Base-by-base conservation (phyloP, 768 basidiomycete genomes). In the Piloderma croceum region DNA sequence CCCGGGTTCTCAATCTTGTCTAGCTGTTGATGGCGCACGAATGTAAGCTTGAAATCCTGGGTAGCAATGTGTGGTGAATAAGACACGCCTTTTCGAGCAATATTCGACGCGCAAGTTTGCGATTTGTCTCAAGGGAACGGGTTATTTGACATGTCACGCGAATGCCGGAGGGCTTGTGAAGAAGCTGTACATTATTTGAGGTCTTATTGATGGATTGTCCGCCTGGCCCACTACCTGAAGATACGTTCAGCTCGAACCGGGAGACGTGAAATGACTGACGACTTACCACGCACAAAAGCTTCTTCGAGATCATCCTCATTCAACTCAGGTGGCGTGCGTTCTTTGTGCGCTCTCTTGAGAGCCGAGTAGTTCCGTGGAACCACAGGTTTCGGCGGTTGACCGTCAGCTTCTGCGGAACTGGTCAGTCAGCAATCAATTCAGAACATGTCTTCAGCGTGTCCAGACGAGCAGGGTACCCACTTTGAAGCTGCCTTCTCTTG, bases 201-300 rank as follows among this genome's bases (percentile, higher is more conserved):
- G 89, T 90, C 68, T 96, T 97, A 70, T 97, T 94, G 58, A 94
- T 82, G 20, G 90, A 91, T 70, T 97, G 92, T n/a, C 92, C 92
- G 21, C 92, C 92, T 46, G 91, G 90, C 13, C 90, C 92, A 55
- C 87, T 82, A 33, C 90, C 90, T 91, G 54, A 20, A 35, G n/a
- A 2, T 7, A 22, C 23, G 36, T 42, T 57, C 21, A 49, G n/a
- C 15, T n/a, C 36, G 35, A 18, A n/a, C n/a, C n/a, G n/a, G n/a
- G n/a, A n/a, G n/a, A n/a, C n/a, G n/a, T n/a, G n/a, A n/a, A n/a
- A n/a, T n/a, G n/a, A n/a, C n/a, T n/a, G 17, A 32, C 39, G 49
- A 65, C 58, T 54, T 38, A 86, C 91, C 91, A 59, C 88, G 73
- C 37, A 93, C 84, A 60, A 94, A 94, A 17, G 71, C 66, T 63